A percentile compares a stretch with the other conserved stretches of the same genome.
These are phyloP conservation scores for Candida morakotiae DNA, from an alignment of 805 yeast species.

Conservation along the genomic window DNA sequence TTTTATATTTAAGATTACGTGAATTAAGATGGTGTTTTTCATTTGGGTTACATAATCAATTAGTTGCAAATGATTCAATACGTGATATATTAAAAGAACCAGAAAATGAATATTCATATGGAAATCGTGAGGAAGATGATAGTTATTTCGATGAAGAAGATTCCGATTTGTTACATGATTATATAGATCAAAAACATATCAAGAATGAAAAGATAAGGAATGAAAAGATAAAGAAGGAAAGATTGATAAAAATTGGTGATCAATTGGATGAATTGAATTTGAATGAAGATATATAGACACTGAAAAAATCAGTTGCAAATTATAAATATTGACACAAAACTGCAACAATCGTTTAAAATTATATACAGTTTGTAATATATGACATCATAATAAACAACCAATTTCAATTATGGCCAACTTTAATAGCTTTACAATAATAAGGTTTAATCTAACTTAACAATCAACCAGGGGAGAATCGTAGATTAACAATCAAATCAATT, in stretches of 20 bases:
- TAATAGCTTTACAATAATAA: too few species aligned
- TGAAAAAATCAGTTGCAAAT: background rate
- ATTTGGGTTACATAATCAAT: slow-evolving; percentile 48
- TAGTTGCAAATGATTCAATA: slow-evolving; percentile 33
- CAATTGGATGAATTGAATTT: slow-evolving; percentile 25
- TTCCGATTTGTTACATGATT: slow-evolving; percentile 6
- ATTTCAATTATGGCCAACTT: too few species aligned
- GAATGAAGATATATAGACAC: slow-evolving; percentile 1
- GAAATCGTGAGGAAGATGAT: slow-evolving; percentile 15
- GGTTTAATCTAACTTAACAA: too few species aligned
- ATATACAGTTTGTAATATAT: too few species aligned
- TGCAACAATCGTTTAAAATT: background rate
- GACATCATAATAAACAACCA: too few species aligned
- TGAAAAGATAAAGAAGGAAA: slow-evolving; percentile 32
- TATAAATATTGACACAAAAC: background rate
- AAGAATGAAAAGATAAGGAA: slow-evolving; percentile 31
- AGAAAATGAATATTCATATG: slow-evolving; percentile 16
- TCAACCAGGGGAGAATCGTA: too few species aligned
- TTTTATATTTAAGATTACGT: slow-evolving; percentile 43
- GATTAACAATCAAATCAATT: too few species aligned
- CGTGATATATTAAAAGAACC: slow-evolving; percentile 36
- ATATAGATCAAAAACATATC: slow-evolving; percentile 14
- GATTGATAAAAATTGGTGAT: slow-evolving; percentile 29
- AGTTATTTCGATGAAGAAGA: slow-evolving; percentile 9
- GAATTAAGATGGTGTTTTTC: slow-evolving; percentile 50